Conservation (phyloP, 176 grass and related monocot species). For the Zea luxurians region DNA sequence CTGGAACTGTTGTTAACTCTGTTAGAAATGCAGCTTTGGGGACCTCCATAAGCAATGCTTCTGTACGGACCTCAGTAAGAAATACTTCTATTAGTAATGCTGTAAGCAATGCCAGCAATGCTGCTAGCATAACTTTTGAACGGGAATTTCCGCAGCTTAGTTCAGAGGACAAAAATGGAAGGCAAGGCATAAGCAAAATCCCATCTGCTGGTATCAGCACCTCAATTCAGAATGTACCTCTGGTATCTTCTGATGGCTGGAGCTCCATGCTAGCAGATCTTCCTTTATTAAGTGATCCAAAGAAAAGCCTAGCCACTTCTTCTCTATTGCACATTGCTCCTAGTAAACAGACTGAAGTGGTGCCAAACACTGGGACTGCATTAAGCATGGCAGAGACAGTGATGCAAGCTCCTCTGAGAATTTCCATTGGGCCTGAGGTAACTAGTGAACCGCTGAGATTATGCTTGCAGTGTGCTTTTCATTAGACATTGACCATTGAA, state of each 20-base stretch:
- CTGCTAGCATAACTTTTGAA: conserved; percentile 49
- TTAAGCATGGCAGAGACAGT: conserved; percentile 77
- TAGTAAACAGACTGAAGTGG: conserved; percentile 37
- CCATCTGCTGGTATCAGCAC: conserved; percentile 53
- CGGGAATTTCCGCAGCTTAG: conserved; percentile 68
- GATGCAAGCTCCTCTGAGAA: conserved; percentile 61
- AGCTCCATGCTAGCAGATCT: conserved; percentile 58
- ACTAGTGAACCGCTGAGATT: conserved; percentile 2
- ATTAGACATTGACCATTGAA: conserved; percentile 1
- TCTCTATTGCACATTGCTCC: conserved; percentile 39
- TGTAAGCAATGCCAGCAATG: conserved; percentile 37
- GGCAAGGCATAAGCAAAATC: conserved; percentile 42
- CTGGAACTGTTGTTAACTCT: neutral
- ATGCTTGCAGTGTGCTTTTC: conserved; percentile 29
- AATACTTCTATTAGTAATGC: neutral
- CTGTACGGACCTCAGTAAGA: neutral
- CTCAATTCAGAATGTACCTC: conserved; percentile 56
- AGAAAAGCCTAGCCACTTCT: conserved; percentile 35
- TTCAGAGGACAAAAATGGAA: conserved; percentile 51
- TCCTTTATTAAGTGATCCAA: conserved; percentile 42
- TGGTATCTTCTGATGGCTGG: conserved; percentile 49
- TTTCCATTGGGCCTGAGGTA: conserved; percentile 58
- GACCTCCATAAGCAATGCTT: neutral
- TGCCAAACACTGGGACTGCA: conserved; percentile 41
- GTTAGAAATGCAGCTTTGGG: neutral